Percentiles rank a stretch among this genome's conserved stretches.
These are phyloP conservation scores for Brassica cretica DNA, from an alignment of 345 rosid genomes.

Conservation along the genomic window DNA sequence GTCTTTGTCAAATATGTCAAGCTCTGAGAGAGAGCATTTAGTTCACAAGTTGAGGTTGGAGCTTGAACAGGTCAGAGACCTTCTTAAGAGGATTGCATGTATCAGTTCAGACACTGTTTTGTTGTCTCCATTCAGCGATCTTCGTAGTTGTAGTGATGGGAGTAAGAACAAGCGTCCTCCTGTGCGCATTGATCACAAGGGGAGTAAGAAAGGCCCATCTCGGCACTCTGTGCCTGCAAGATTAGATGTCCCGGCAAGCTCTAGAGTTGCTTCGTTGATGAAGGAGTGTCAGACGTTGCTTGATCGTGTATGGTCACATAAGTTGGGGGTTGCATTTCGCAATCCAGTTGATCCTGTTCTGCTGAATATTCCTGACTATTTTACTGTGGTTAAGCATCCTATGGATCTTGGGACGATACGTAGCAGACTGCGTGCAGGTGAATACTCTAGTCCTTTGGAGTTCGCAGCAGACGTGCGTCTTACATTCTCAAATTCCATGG, in stretches of 20 bases:
- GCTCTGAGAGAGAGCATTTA: conserved; percentile 58
- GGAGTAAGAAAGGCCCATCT: conserved; percentile 46
- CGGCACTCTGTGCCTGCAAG: not conserved
- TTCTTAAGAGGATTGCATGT: conserved; percentile 57
- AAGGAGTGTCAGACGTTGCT: conserved; percentile 69
- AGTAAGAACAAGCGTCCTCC: conserved; percentile 52
- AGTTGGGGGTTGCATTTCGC: conserved; percentile 63
- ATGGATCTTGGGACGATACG: conserved; percentile 92
- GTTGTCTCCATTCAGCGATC: conserved; percentile 56
- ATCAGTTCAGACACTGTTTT: conserved; percentile 41
- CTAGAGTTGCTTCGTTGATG: conserved; percentile 46
- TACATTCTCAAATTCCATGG: conserved; percentile 74
- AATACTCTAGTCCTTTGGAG: conserved; percentile 60
- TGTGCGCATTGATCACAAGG: conserved; percentile 45
- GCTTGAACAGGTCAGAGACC: conserved; percentile 66
- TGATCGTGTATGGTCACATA: conserved; percentile 63
- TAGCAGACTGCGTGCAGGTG: conserved; percentile 52
- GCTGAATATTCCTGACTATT: conserved; percentile 88
- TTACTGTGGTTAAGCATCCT: conserved; percentile 71
- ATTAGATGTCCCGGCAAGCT: not conserved
- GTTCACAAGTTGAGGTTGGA: conserved; percentile 59
- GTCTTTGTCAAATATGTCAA: conserved; percentile 61
- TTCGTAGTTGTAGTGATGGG: conserved; percentile 69
- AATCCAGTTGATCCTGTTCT: conserved; percentile 72
- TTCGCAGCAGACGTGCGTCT: conserved; percentile 84